Base-by-base conservation (phyloP, 179 eudicot species). In the Patellifolia procumbens region DNA sequence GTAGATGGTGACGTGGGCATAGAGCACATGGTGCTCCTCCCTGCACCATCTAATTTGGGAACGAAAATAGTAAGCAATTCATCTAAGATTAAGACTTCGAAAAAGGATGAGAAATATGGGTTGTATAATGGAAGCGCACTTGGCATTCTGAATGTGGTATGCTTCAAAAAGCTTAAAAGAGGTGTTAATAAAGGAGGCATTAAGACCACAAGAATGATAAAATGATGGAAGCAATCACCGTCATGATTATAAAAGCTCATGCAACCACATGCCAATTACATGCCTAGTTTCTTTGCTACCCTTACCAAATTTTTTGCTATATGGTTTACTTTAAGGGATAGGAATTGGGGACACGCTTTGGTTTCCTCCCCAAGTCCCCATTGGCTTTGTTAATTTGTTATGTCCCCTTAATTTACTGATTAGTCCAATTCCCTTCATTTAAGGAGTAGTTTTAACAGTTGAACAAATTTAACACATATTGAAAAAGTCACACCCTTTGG, bases 141-240 rank as follows among this genome's bases (percentile, higher is more conserved):
- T 67, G 53, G 53, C 71, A 67, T 39, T 12, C 22, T 29, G 10
- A 10, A 9, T 66, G 42, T 10, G 51, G 63, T 58, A 58, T 63
- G 43, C 46, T 64, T 34, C 9, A n/a, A 7, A 56, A 22, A 34
- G 10, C 22, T n/a, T n/a, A 35, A 35, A 58, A 58, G 34, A 58
- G 68, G 20, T 29, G 66, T 31, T 29, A 3, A 61, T 72, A 39
- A 74, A 55, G 45, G 60, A 65, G 70, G 68, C 42, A 59, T 61
- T 51, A 45, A 70, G 43, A 56, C 60, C 34, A 45, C 29, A 61
- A 29, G 66, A 74, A 19, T 39, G 76, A 59, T 56, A 64, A 67
- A 75, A 75, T 65, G 63, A 75, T 64, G 43, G 68, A 67, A 80
- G 52, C 76, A 42, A 65, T 80, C 77, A 55, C 68, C 64, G 53